Conservation (phyloP, 768 basidiomycete genomes). For the Pisolithus marmoratus region DNA sequence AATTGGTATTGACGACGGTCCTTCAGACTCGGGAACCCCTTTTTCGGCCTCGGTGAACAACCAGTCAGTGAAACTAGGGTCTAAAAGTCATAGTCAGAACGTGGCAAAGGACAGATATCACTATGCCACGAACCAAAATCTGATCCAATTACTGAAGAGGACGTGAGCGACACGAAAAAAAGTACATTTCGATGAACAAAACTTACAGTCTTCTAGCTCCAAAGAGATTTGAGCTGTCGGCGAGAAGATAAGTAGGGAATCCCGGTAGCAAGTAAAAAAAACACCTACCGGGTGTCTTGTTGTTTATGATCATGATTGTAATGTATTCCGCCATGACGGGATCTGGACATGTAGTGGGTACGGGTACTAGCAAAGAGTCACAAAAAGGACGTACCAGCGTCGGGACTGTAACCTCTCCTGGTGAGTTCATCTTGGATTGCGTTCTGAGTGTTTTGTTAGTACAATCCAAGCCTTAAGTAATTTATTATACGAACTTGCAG, state of each 20-base stretch:
- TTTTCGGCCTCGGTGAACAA: constrained; percentile 76
- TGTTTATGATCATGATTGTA: constrained; percentile 92
- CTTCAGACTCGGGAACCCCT: constrained; percentile 51
- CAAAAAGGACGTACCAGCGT: constrained; percentile 51
- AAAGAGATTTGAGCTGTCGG: constrained; percentile 73
- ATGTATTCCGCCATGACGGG: constrained; percentile 93
- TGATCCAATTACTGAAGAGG: constrained; percentile 57
- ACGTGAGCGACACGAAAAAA: constrained; percentile 12
- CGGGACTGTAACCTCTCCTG: constrained; percentile 65
- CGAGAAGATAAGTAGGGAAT: constrained; percentile 3
- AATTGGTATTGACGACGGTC: constrained; percentile 27
- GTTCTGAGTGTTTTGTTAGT: constrained; percentile 38
- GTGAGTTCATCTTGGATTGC: constrained; percentile 79
- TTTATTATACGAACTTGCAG: constrained; percentile 50
- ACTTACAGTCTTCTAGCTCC: constrained; percentile 77
- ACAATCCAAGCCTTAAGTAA: constrained; percentile 1
- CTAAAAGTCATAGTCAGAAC: constrained; percentile 31
- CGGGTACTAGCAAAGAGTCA: constrained; percentile 2
- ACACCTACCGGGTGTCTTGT: constrained; percentile 72
- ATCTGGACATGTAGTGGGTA: constrained; percentile 40
- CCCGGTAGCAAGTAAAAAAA: constrained; percentile 2
- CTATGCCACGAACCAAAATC: constrained; percentile 58
- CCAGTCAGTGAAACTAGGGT: constrained; percentile 84
- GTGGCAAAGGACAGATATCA: background rate
- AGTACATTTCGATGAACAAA: background rate